These are phyloP conservation scores for Penstemon barbatus DNA, from an alignment of 257 asterid species.

Conservation along the genomic window DNA sequence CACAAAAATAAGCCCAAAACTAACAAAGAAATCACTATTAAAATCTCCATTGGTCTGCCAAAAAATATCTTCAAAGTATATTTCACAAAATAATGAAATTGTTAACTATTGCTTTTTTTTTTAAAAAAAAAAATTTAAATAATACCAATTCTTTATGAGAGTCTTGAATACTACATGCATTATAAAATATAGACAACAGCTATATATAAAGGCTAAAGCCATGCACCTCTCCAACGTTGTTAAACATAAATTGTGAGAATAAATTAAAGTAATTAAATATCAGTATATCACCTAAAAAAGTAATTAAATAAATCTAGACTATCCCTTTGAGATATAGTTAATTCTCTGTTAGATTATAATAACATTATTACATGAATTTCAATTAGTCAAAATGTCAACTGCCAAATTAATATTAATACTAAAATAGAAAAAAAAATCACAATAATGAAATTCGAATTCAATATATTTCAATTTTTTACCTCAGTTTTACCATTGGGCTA, in stretches of 20 bases:
- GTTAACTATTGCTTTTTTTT: conserved; percentile 1
- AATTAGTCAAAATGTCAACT: too few relatives aligned
- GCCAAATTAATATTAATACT: too few relatives aligned
- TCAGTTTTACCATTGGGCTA: too few relatives aligned
- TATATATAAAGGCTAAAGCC: conserved; percentile 23
- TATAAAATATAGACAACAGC: conserved; percentile 4
- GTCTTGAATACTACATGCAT: conserved; percentile 26
- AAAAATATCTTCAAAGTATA: neutral
- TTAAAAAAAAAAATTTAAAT: neutral
- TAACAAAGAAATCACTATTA: conserved; percentile 26
- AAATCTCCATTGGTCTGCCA: conserved; percentile 50
- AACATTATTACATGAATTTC: too few relatives aligned
- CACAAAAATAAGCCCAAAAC: conserved; percentile 32
- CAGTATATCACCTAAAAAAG: conserved; percentile 20
- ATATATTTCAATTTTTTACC: too few relatives aligned
- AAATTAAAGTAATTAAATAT: neutral
- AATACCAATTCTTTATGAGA: neutral
- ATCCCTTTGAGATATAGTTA: too few relatives aligned
- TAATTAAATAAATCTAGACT: too few relatives aligned
- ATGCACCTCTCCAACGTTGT: conserved; percentile 41
- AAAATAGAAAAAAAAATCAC: too few relatives aligned
- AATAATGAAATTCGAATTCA: too few relatives aligned
- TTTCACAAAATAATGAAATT: neutral
- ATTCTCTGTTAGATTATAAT: too few relatives aligned
- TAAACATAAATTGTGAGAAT: conserved; percentile 24